phyloP scores from a whole-genome alignment of 371 early-diverging fungal genomes.

The Phascolomyces articulosus region DNA sequence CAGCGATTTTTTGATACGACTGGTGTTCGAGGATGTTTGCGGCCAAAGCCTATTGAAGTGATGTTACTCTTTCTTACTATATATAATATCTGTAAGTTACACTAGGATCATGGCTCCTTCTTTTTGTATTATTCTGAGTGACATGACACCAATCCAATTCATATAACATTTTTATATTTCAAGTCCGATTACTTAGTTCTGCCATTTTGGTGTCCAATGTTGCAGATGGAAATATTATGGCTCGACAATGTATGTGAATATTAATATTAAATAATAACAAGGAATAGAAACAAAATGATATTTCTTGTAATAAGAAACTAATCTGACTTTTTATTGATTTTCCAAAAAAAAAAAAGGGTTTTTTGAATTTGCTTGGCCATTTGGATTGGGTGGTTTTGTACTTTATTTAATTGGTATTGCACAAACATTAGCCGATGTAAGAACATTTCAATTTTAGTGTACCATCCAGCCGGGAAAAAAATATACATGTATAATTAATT shows the following conservation, averaged over 20 bases:
- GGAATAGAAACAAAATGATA: no score
- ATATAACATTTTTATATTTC: not conserved
- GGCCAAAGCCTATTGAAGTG: conserved; percentile 27
- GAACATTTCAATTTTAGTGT: not conserved
- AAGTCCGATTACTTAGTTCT: conserved; percentile 23
- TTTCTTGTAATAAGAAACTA: no score
- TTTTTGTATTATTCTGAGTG: not conserved
- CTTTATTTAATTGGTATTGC: conserved; percentile 33
- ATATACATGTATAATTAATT: no score
- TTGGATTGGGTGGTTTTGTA: conserved; percentile 32
- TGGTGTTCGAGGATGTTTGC: conserved; percentile 16
- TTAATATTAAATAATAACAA: no score
- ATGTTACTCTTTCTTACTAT: conserved; percentile 25
- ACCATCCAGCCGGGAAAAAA: not conserved
- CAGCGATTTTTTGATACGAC: conserved; percentile 18
- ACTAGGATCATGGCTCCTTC: not conserved
- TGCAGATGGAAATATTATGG: conserved; percentile 18
- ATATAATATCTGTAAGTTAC: conserved; percentile 23
- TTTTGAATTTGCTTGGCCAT: conserved; percentile 32
- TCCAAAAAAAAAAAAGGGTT: not conserved
- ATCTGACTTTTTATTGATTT: no score
- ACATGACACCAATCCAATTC: not conserved
- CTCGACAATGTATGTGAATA: conserved; percentile 18
- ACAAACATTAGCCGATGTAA: conserved; percentile 29
- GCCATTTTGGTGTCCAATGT: conserved; percentile 20